Base-by-base conservation (phyloP, 2,329 filamentous ascomycete genomes). In the Aureobasidium lini region DNA sequence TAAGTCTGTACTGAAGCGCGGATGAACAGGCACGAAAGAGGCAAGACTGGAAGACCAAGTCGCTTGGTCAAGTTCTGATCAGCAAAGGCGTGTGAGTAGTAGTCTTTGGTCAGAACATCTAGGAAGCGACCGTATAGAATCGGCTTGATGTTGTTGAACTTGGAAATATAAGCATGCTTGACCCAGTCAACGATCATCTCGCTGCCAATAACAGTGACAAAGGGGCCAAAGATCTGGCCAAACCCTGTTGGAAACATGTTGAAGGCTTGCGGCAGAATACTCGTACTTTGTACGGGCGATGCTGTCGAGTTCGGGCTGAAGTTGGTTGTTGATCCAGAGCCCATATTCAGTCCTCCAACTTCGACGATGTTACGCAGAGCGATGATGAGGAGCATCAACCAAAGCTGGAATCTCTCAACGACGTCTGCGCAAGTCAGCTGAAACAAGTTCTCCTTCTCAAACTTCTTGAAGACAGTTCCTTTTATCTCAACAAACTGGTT, bases 401-500 rank as follows among this genome's bases (percentile, higher is more conserved):
- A 97, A 1, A 99, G 82, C 69, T 99, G 94, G 68, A 99, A 99
- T 1, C 94, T 85, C 74, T 99, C 94, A 1, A 99, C 94, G 36
- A 99, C 87, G 70, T 99, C 94, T 4, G 94, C 93, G 65, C 94
- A 99, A 0, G 93, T 95, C 13, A 99, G 80, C 71, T 99, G 94
- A 70, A 99, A 99, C 0, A 96, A 78, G 65, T 96, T 97, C 70
- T 99, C 94, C 72, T 96, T 97, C 68, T 99, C 94, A 64, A 97
- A 95, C 62, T 93, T 94, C 77, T 99, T 97, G 79, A 99, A 99
- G 0, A 99, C 95, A 0, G 92, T 95, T 62, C 90, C 90, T 70
- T 99, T 99, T 79, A 99, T 96, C 75, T 99, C 94, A 44, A 99
- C 94, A 68, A 99, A 99, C 70, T 99, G 95, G 69, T 97, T 99